Evolutionary conservation across 805 yeast species (phyloP).

Genomic region (Debaryomyces castellii): DNA sequence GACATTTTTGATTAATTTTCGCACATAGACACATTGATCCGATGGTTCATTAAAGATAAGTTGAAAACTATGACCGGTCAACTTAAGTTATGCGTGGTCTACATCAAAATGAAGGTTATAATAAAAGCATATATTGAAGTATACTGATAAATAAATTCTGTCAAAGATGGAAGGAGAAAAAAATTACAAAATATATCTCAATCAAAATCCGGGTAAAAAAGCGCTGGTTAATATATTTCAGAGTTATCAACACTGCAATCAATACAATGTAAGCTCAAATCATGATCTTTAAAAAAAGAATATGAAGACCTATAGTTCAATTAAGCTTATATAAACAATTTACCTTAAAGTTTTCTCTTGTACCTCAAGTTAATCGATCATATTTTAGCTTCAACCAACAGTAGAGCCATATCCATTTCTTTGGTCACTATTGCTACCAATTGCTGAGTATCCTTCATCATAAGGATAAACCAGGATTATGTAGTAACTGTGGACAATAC

Average conservation of each 20-base stretch:
- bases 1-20: conserved; percentile 24
- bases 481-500: conserved; percentile 74
- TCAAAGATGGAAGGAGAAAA: no score
- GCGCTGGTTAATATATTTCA: no score
- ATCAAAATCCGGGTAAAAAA: conserved; percentile 4
- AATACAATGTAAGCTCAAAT: no score
- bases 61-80: conserved; percentile 34
- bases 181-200: not conserved
- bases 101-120: not conserved
- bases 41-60: conserved; percentile 36
- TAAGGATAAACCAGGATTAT: conserved; percentile 73
- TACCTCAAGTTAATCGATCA: no score
- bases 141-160: no score
- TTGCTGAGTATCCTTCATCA: conserved; percentile 22
- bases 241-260: no score
- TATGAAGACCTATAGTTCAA: no score
- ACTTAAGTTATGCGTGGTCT: conserved; percentile 45
- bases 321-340: no score
- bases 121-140: not conserved
- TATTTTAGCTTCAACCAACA: not conserved
- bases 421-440: conserved; percentile 31
- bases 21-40: conserved; percentile 52
- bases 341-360: no score
- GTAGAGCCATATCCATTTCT: conserved; percentile 14
- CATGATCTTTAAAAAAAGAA: no score